Evolutionary conservation across 129 eudicot species (phyloP), one percentile per base, ranked within the genome.

Genomic region (Flaveria bidentis): DNA sequence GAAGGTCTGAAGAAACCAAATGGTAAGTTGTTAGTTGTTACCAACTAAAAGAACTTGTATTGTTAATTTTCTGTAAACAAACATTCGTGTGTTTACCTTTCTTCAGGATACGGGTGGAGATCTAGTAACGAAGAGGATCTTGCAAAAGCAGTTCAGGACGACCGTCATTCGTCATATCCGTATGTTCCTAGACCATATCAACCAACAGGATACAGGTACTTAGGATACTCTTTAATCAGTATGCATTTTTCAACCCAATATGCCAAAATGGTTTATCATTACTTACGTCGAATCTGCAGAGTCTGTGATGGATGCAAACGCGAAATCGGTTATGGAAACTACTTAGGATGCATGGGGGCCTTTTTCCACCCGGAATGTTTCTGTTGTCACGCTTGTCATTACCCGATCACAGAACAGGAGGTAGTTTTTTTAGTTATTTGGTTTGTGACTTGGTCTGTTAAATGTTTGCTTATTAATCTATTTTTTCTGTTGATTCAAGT

Each of bases 261-360:
- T 26, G 25, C n/a, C 57, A 17, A 71, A 36, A 33, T 33, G 46
- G 18, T 2, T 26, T 15, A 0, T 12, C 5, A 17, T 11, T 46
- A 72, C 72, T 67, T 72, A 6, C 28, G 39, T 20, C 70, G 51
- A 22, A 76, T 5, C 78, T 88, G 82, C 84, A 91, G 99, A 82
- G 56, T 84, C 22, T 95, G 99, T 81, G 93, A 86, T 58, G 96
- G 97, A 8, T 95, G 97, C 79, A 87, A 95, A 51, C 88, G 77
- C 17, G 95, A 95, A 61, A 91, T 95, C 69, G 95, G 92, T n/a
- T 78, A 69, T 83, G 99, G 99, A 9, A 91, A 87, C 76, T 95
- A 91, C 75, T 80, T 95, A 80, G 99, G 97, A 82, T 95, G 96
- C 87, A 95, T 91, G 97, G 99, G 99, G 20, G 70, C 88, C 0